Evolutionary conservation across 805 yeast species (phyloP), one percentile per base, ranked within the genome.

Genomic region (Zygoascus tannicola): DNA sequence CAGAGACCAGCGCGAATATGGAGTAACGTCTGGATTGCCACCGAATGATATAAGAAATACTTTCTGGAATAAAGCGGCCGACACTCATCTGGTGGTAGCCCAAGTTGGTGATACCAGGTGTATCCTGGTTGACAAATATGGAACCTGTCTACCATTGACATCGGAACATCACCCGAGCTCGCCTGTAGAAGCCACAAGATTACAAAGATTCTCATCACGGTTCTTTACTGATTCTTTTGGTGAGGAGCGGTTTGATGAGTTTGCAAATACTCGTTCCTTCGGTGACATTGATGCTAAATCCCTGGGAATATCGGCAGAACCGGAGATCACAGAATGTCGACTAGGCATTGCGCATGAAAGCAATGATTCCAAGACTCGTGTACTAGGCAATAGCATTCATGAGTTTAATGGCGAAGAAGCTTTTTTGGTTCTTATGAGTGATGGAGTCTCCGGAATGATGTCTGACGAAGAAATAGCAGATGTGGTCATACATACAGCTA

Each of bases 51-150:
- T 8, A 8, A 22, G 19, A 16, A 21, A 23, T 12, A 18, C 19
- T 32, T 81, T 72, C 60, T 81, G 88, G 65, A 77, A 80, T 48
- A 75, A 79, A n/a, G 67, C 71, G 5, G 80, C 83, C 3, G 65
- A 81, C 10, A 70, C 85, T 19, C 78, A 78, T 54, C 62, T 92
- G 19, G 72, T 84, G 0, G 75, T 88, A 16, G 88, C 94, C 1
- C 98, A 92, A 57, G 79, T 90, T 12, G 98, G 98, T 4, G 98
- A 92, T 59, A 83, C 97, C 2, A 75, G 84, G 49, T 86, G 94
- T 4, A 72, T 92, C 2, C 55, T 92, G n/a, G 83, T 92, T 50
- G 97, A 88, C 62, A 73, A 72, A 45, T 62, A 71, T 44, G 97
- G 97, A 2, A 65, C 74, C 34, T 94, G 94, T 1, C 88, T 81